Conservation (phyloP, 352 stramenopile genomes). For the Globisporangium echinulatum region DNA sequence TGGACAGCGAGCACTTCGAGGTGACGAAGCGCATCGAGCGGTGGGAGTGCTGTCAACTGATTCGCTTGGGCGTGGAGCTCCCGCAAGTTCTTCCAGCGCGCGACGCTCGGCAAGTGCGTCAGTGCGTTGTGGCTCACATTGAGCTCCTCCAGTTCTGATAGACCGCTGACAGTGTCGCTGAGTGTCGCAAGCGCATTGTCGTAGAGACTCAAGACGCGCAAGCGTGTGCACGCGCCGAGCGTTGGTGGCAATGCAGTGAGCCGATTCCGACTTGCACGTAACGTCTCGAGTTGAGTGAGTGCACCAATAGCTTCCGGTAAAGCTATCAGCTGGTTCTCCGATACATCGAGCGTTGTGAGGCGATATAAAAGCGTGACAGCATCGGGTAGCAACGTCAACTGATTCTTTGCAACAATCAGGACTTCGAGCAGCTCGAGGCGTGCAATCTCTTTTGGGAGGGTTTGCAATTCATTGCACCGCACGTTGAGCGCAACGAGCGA, state of each 20-base stretch:
- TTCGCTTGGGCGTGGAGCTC: conserved; percentile 57
- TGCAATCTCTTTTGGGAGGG: conserved; percentile 52
- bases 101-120: conserved; percentile 25
- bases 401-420: conserved; percentile 60
- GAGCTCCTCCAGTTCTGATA: conserved; percentile 60
- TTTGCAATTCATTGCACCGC: conserved; percentile 54
- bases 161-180: conserved; percentile 30
- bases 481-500: conserved; percentile 59
- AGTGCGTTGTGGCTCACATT: conserved; percentile 67
- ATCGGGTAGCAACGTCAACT: conserved; percentile 37
- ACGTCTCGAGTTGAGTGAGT: conserved; percentile 41
- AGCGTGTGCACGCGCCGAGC: conserved; percentile 38
- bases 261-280: conserved; percentile 52
- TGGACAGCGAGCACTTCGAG: conserved; percentile 57
- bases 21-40: conserved; percentile 41
- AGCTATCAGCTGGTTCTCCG: conserved; percentile 46
- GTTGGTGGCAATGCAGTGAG: conserved; percentile 38
- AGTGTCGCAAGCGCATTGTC: conserved; percentile 67
- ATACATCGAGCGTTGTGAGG: conserved; percentile 42
- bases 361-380: conserved; percentile 34
- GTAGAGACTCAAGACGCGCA: conserved; percentile 68
- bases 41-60: conserved; percentile 30
- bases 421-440: conserved; percentile 35
- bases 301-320: conserved; percentile 44
- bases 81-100: conserved; percentile 51